A percentile compares a stretch with the other conserved stretches of the same genome.
phyloP scores from a whole-genome alignment of 31 red algal species.

The Bonnemaisonia californica region DNA sequence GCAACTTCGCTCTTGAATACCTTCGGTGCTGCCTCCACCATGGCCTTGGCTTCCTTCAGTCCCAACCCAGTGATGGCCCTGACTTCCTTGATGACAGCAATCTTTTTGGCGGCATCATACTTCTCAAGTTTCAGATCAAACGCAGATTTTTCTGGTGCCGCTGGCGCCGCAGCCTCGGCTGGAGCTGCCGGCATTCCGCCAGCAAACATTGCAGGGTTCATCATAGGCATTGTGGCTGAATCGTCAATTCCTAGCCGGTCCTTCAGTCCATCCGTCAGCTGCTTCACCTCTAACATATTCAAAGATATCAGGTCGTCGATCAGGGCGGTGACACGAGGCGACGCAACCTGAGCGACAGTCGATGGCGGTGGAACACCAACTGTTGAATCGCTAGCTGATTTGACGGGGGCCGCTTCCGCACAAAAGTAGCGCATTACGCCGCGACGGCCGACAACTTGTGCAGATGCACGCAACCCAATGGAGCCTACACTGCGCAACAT shows the following conservation, averaged over 20 bases:
- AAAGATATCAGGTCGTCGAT: constrained; percentile 80
- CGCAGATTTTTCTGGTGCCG: constrained; percentile 81
- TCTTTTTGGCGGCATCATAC: constrained; percentile 97
- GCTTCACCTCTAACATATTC: constrained; percentile 95
- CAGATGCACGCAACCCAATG: not conserved
- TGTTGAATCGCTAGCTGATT: constrained; percentile 14
- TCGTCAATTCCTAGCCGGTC: constrained; percentile 90
- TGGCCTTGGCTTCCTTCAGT: constrained; percentile 96
- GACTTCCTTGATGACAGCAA: constrained; percentile 98
- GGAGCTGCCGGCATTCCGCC: constrained; percentile 37
- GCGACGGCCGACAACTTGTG: not conserved
- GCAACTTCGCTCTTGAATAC: constrained; percentile 87
- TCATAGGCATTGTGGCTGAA: constrained; percentile 64
- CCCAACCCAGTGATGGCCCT: constrained; percentile 90
- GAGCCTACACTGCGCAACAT: not conserved
- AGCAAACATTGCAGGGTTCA: constrained; percentile 78
- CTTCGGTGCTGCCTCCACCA: constrained; percentile 98
- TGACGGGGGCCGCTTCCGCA: constrained; percentile 13
- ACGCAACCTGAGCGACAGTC: constrained; percentile 11
- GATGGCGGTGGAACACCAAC: constrained; percentile 39
- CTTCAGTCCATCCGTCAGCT: constrained; percentile 86
- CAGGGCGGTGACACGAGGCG: constrained; percentile 62
- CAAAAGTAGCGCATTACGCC: constrained; percentile 10
- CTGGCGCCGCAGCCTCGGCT: constrained; percentile 52
- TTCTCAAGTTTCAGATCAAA: constrained; percentile 93